Base-by-base conservation (phyloP, 2,329 filamentous ascomycete genomes). In the Ceratocystis variospora region DNA sequence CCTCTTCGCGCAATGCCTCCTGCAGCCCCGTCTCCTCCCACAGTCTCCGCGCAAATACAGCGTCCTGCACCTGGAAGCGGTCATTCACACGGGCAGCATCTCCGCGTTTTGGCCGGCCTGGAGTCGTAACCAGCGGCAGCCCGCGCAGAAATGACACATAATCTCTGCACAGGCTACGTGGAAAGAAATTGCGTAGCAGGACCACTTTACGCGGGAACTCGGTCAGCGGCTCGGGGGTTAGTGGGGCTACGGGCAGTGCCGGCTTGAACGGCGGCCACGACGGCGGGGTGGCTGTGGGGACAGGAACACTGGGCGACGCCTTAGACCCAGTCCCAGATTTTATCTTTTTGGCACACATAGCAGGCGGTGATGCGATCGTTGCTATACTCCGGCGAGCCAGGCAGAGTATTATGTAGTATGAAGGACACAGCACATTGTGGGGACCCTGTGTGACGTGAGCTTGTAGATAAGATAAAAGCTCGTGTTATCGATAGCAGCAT, bases 11-110 rank as follows among this genome's bases (percentile, higher is more conserved):
- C 71, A 83, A 68, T 1, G 87, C 78, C 57, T 88, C 83, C 71
- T 81, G 85, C 69, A 97, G 75, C 0, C 87, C 88, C 1, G 91
- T 96, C 69, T 83, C 80, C 57, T 81, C 80, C 91, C 92, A 97
- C 15, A 96, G 75, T 65, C 81, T 79, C 71, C 84, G 80, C 0
- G 92, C 89, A 74, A 96, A 96, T 0, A 70, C 75, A 33, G 83
- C 76, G 76, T 96, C 92, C 33, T 91, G 79, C 22, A 96, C 78
- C 76, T 96, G 90, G 71, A 88, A 96, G 10, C 93, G 85, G 73
- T 96, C 93, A 73, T 96, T 96, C 61, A 96, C 88, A 45, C 93
- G 82, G 6, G 90, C 81, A 0, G 91, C 91, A 66, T 94, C 87
- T 61, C 89, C 90, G 68, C 84, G 86, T 74, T 89, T 93, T 1